Evolutionary conservation across 2,329 filamentous ascomycete species (phyloP).

Genomic region (Fonsecaea monophora): DNA sequence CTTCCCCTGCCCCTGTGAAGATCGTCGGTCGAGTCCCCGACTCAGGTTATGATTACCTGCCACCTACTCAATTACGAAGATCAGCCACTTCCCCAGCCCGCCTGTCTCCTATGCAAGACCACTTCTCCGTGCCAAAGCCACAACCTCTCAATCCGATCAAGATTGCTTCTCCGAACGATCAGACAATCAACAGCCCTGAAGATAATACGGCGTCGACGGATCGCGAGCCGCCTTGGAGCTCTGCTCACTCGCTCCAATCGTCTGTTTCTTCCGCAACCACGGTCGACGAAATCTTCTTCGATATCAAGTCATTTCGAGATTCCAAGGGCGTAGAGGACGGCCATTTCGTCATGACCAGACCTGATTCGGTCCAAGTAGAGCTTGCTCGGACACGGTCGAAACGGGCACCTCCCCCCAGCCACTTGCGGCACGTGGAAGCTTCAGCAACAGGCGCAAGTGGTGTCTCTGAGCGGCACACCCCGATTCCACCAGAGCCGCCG

Average conservation of each 20-base stretch:
- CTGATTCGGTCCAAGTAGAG: slow-evolving; percentile 37
- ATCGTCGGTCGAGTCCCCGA: slow-evolving; percentile 13
- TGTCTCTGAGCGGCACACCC: slow-evolving; percentile 1
- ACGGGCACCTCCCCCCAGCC: slow-evolving; percentile 15
- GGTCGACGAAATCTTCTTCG: slow-evolving; percentile 40
- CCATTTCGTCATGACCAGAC: slow-evolving; percentile 40
- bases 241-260: slow-evolving; percentile 34
- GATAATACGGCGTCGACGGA: slow-evolving; percentile 37
- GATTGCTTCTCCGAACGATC: slow-evolving; percentile 9
- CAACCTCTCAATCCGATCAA: slow-evolving; percentile 30
- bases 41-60: slow-evolving; percentile 6
- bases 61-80: slow-evolving; percentile 25
- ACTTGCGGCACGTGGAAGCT: slow-evolving; percentile 21
- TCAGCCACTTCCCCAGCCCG: slow-evolving; percentile 37
- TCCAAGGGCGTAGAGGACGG: slow-evolving; percentile 38
- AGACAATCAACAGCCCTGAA: slow-evolving; percentile 32
- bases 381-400: slow-evolving; percentile 37
- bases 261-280: slow-evolving; percentile 36
- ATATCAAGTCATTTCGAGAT: slow-evolving; percentile 39
- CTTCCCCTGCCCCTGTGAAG: slow-evolving; percentile 30
- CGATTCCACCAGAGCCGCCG: slow-evolving; percentile 6
- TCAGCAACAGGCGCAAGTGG: slow-evolving; percentile 5
- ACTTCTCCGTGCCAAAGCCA: slow-evolving; percentile 24
- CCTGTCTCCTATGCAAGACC: slow-evolving; percentile 35
- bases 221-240: slow-evolving; percentile 32